A percentile compares a stretch with the other conserved stretches of the same genome.
Conservation (phyloP, 495 filamentous ascomycete genomes). For the Penicillium ucsense region DNA sequence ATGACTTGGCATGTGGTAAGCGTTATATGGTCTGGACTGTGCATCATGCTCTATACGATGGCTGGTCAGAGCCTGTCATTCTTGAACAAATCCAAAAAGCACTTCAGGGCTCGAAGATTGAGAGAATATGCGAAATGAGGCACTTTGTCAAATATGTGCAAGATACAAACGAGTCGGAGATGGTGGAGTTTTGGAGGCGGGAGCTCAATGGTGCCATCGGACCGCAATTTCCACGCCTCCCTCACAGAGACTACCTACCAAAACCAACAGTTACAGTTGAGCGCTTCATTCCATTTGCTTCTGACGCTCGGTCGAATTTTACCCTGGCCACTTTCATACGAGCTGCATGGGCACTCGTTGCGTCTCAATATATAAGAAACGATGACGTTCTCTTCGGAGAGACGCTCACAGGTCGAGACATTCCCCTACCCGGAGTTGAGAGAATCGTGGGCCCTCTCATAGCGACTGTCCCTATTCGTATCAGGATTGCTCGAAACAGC, state of each 20-base stretch:
- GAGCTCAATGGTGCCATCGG: slow-evolving; percentile 42
- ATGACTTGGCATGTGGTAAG: slow-evolving; percentile 18
- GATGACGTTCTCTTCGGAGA: slow-evolving; percentile 51
- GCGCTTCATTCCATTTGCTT: slow-evolving; percentile 36
- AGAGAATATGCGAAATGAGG: slow-evolving; percentile 22
- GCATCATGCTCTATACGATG: slow-evolving; percentile 62
- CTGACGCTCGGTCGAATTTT: slow-evolving; percentile 25
- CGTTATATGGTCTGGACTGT: slow-evolving; percentile 50
- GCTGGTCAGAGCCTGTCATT: slow-evolving; percentile 51
- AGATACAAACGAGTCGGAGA: slow-evolving; percentile 23
- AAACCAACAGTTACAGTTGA: slow-evolving; percentile 43
- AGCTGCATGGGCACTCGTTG: slow-evolving; percentile 51
- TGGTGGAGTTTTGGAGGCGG: slow-evolving; percentile 34
- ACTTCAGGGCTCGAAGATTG: slow-evolving; percentile 12
- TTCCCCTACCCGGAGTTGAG: slow-evolving; percentile 35
- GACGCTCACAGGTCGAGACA: slow-evolving; percentile 44
- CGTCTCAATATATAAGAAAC: slow-evolving; percentile 41
- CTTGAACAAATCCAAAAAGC: slow-evolving; percentile 42
- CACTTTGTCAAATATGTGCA: slow-evolving; percentile 36
- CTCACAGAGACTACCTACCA: slow-evolving; percentile 44
- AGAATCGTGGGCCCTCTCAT: slow-evolving; percentile 48
- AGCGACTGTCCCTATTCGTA: slow-evolving; percentile 54
- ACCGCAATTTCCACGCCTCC: slow-evolving; percentile 48
- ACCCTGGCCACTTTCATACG: slow-evolving; percentile 52
- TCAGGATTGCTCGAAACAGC: slow-evolving; percentile 23